Conservation (phyloP, 345 rosid genomes). For the Salix arbutifolia region DNA sequence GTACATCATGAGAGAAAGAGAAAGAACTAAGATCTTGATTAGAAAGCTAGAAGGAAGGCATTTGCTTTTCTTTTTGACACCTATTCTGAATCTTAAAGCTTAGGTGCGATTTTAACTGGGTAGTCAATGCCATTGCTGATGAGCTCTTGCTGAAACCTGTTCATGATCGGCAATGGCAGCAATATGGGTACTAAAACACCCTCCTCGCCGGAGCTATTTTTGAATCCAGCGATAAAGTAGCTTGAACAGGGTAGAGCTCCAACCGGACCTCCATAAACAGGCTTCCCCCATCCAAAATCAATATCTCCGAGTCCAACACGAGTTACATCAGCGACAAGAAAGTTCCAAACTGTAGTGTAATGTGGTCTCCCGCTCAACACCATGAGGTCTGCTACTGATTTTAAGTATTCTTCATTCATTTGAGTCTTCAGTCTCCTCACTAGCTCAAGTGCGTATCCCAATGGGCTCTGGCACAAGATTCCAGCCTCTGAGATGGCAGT, state of each 20-base stretch:
- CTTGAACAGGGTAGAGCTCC: neutral
- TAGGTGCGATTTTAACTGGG: too few species aligned
- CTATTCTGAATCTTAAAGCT: too few species aligned
- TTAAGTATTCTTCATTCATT: neutral
- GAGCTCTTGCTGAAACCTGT: neutral
- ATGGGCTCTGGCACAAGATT: neutral
- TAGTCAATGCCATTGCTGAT: too few species aligned
- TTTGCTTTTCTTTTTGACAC: too few species aligned
- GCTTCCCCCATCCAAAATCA: neutral
- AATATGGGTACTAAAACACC: neutral
- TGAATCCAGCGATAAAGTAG: neutral
- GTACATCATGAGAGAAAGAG: too few species aligned
- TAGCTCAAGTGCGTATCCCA: slow-evolving; percentile 6
- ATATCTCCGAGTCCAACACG: neutral
- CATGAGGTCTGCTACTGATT: neutral
- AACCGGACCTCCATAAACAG: neutral
- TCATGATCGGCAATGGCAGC: neutral
- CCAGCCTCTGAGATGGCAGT: slow-evolving; percentile 7
- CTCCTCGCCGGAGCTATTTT: neutral
- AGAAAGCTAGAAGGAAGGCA: too few species aligned
- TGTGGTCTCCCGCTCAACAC: neutral
- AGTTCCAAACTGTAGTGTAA: neutral
- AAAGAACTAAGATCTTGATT: too few species aligned
- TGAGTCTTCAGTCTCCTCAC: neutral
- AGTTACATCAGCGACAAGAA: neutral